Conservation (phyloP, 129 eudicot genomes). For the Helichrysum umbraculigerum region DNA sequence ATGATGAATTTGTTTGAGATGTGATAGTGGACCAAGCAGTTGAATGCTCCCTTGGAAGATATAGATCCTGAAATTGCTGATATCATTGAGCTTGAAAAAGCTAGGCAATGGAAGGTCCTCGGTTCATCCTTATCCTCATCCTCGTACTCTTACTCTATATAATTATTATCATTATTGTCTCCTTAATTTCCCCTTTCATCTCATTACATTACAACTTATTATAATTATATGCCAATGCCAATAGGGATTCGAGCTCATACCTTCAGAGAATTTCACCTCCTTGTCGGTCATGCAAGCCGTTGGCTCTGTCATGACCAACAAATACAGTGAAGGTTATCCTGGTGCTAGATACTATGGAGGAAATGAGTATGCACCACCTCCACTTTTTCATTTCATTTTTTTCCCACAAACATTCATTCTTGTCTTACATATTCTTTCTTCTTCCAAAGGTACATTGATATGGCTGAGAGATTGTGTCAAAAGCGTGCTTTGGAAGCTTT, state of each 20-base stretch:
- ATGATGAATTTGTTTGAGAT: not conserved
- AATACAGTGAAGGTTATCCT: slow-evolving; percentile 98
- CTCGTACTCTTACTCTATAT: not conserved
- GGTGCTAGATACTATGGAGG: slow-evolving; percentile 99
- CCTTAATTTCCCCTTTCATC: not conserved
- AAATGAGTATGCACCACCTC: slow-evolving; percentile 62
- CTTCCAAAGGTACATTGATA: slow-evolving; percentile 79
- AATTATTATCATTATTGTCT: no score
- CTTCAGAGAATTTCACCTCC: slow-evolving; percentile 93
- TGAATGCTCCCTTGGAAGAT: slow-evolving; percentile 86
- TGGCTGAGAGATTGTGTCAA: slow-evolving; percentile 91
- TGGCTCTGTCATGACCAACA: slow-evolving; percentile 95
- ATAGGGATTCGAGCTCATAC: slow-evolving; percentile 85
- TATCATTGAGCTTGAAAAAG: slow-evolving; percentile 92
- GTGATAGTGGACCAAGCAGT: slow-evolving; percentile 81
- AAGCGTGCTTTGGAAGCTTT: slow-evolving; percentile 88
- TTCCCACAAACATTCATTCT: not conserved
- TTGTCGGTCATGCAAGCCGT: slow-evolving; percentile 97
- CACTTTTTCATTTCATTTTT: not conserved
- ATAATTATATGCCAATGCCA: not conserved
- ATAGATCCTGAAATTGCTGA: slow-evolving; percentile 90
- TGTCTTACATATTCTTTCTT: not conserved
- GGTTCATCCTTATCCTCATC: not conserved
- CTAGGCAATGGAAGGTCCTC: slow-evolving; percentile 93
- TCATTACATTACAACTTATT: not conserved